Evolutionary conservation across 345 rosid genomes (phyloP), one percentile per base, ranked within the genome.

Genomic region (Eucalyptus erythrocorys): DNA sequence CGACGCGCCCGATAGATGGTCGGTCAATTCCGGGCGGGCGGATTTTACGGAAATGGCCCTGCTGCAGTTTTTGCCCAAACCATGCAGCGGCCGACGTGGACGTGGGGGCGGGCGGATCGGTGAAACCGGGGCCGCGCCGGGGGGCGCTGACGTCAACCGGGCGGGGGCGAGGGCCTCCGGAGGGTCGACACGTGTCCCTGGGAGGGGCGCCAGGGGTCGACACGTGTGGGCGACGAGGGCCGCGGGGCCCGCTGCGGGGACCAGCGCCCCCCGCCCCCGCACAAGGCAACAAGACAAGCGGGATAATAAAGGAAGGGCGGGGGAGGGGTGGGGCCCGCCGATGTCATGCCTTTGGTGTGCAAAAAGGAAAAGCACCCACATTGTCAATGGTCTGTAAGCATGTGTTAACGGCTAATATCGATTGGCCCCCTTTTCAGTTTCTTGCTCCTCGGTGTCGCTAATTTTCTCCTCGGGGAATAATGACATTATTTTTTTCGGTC

Each of bases 281-380:
- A 9, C 27, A 11, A 42, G 82, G 47, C 84, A 76, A 40, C 82
- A 40, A 40, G 84, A 76, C 24, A 24, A 30, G 26, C 22, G 11
- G 24, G 32, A 30, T 61, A 30, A 30, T 27, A 86, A 90, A 87
- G 82, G 89, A 87, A 88, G 87, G 76, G 27, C 80, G 13, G 81
- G 89, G 92, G n/a, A 24, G 37, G n/a, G 13, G 80, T 48, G 87
- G 86, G 81, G 66, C 85, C 87, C 87, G 90, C 88, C 64, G 88
- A 90, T 94, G 94, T 93, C 94, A 94, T 92, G 94, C 94, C 91
- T 93, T 92, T 93, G 95, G 86, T 92, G 85, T 89, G 92, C 93
- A 91, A 91, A 87, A 88, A 90, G 12, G 7, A 93, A 93, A 92
- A 92, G 93, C 49, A 61, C 85, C 48, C 59, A 22, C 47, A 48